These are phyloP conservation scores for Boletus tomentosulus DNA, from an alignment of 768 basidiomycete species.

Conservation along the genomic window DNA sequence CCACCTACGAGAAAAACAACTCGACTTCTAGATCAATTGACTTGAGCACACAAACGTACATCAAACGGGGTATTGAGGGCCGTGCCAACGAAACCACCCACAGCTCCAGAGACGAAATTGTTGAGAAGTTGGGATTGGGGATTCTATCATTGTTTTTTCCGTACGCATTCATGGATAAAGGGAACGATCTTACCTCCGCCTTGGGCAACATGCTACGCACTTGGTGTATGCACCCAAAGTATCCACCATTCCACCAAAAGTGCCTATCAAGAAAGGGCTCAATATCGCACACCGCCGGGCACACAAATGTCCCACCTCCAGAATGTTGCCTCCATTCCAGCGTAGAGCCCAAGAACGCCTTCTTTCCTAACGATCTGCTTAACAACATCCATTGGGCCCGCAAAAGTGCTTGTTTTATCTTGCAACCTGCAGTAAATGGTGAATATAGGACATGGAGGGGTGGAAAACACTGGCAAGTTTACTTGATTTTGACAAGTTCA, in stretches of 20 bases:
- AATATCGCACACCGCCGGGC: neutral
- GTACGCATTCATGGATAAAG: neutral
- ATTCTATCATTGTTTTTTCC: conserved; percentile 38
- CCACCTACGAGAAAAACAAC: conserved; percentile 52
- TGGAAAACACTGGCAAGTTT: conserved; percentile 19
- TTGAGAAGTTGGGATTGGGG: conserved; percentile 72
- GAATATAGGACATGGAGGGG: neutral
- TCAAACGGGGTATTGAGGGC: conserved; percentile 85
- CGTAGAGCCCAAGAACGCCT: conserved; percentile 82
- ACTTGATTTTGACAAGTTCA: conserved; percentile 90
- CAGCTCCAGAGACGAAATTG: conserved; percentile 86
- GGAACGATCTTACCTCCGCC: conserved; percentile 57
- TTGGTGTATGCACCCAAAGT: conserved; percentile 91
- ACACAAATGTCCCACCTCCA: conserved; percentile 63
- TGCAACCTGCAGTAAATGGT: conserved; percentile 55
- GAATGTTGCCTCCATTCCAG: conserved; percentile 96
- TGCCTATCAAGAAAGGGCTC: conserved; percentile 44
- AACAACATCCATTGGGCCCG: conserved; percentile 90
- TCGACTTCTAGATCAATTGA: neutral
- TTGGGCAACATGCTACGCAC: conserved; percentile 78
- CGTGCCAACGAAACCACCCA: conserved; percentile 91
- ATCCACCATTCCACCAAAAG: conserved; percentile 92
- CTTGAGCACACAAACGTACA: conserved; percentile 27
- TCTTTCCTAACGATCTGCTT: conserved; percentile 72
- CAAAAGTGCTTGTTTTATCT: conserved; percentile 87